Percentiles rank a stretch among this genome's conserved stretches.
These are phyloP conservation scores for Chalaropsis thielavioides DNA, from an alignment of 2,329 filamentous ascomycete genomes.

Conservation along the genomic window DNA sequence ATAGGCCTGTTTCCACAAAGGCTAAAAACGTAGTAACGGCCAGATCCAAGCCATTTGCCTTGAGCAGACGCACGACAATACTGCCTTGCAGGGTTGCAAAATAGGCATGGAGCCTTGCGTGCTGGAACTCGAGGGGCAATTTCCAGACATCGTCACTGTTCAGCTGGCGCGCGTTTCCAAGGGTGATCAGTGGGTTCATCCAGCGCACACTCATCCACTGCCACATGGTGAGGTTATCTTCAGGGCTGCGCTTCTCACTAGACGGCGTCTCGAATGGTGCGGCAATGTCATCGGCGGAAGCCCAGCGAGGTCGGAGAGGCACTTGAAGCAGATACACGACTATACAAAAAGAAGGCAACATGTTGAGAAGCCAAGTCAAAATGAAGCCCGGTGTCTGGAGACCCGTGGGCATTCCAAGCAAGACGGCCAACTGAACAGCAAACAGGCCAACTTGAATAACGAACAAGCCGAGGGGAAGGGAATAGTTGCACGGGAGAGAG, in stretches of 20 bases:
- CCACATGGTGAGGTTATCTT: constrained; percentile 66
- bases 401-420: constrained; percentile 21
- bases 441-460: constrained; percentile 23
- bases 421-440: constrained; percentile 21
- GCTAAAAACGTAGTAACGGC: constrained; percentile 51
- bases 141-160: constrained; percentile 71
- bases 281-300: constrained; percentile 44
- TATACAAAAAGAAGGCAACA: constrained; percentile 31
- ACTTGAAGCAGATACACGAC: constrained; percentile 46
- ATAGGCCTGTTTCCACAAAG: constrained; percentile 43
- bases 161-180: constrained; percentile 51
- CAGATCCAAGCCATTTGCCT: constrained; percentile 68
- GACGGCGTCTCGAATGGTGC: constrained; percentile 28
- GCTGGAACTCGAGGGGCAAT: constrained; percentile 68
- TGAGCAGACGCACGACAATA: constrained; percentile 52
- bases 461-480: constrained; percentile 20
- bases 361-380: constrained; percentile 22
- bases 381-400: constrained; percentile 18
- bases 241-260: constrained; percentile 48
- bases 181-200: constrained; percentile 58
- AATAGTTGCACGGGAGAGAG: neutral
- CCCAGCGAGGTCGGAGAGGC: constrained; percentile 49
- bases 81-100: constrained; percentile 62
- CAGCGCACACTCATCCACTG: constrained; percentile 77
- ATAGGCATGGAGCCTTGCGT: constrained; percentile 54